Percentiles rank a stretch among this genome's conserved stretches.
Conservation (phyloP, 345 rosid species). For the Gynandropsis gynandra region DNA sequence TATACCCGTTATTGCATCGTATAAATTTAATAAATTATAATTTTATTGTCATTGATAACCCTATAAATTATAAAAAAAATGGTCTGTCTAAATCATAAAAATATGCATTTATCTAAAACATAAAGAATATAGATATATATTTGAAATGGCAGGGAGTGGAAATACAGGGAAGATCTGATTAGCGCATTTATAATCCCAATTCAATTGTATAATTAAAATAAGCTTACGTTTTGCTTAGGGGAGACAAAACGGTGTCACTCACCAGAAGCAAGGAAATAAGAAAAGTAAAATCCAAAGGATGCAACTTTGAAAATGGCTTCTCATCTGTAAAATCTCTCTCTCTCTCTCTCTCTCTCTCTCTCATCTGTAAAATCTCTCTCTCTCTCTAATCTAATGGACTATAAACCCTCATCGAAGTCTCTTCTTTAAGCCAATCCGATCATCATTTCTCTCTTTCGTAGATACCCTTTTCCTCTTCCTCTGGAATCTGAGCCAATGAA, state of each 20-base stretch:
- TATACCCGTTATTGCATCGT: too few species aligned
- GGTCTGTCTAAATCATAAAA: too few species aligned
- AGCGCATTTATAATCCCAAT: background rate
- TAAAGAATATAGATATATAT: too few species aligned
- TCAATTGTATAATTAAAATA: background rate
- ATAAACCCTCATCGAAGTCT: background rate
- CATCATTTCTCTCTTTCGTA: background rate
- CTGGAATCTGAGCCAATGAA: background rate
- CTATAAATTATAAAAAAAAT: too few species aligned
- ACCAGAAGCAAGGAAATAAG: conserved; percentile 21
- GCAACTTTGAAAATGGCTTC: conserved; percentile 28
- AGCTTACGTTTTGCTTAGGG: background rate
- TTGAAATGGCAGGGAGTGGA: too few species aligned
- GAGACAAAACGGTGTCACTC: conserved; percentile 35
- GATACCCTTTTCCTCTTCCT: background rate
- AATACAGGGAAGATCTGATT: background rate
- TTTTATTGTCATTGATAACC: too few species aligned
- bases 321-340: conserved; percentile 2
- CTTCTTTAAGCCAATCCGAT: too few species aligned
- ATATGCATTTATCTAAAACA: too few species aligned
- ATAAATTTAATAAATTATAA: too few species aligned
- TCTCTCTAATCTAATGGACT: conserved; percentile 5
- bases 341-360: background rate
- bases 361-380: background rate
- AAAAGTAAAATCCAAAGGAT: conserved; percentile 2